Evolutionary conservation across 768 basidiomycete species (phyloP), one percentile per base, ranked within the genome.

Genomic region (Mycena sanguinolenta): DNA sequence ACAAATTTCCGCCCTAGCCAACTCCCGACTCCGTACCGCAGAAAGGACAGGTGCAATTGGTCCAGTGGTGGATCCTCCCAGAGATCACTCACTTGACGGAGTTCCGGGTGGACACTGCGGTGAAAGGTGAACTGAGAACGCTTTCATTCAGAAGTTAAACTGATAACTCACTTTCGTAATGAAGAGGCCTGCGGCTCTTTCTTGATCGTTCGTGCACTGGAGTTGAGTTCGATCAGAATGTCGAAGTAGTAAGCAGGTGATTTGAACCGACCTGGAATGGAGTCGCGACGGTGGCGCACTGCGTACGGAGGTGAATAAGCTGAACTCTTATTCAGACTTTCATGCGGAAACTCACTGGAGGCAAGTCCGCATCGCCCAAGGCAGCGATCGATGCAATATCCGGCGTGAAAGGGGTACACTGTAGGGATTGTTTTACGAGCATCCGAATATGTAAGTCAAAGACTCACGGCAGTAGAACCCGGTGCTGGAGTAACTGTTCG

Each of bases 301-400:
- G 55, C 55, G 55, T 57, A 57, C 55, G 32, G 55, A 57, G 34
- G 55, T 57, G 38, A 57, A 57, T 57, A 36, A 57, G 38, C 34
- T 57, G 55, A 36, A 36, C 55, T 36, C 34, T 23, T 57, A 57
- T 57, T 57, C 55, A 57, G 38, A 9, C 3, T 38, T 38, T 38
- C 38, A 38, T 38, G 38, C 55, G 34, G 55, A 57, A 38, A 57
- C 55, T 57, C 55, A 57, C 55, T 36, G 32, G 55, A 34, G 34
- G 55, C 34, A 57, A 57, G 55, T 57, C 55, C 55, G 34, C 55
- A 57, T 57, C 55, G 32, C 55, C 55, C 34, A 57, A 38, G 55
- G 55, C 55, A 57, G 55, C 55, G 55, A 57, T 57, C 34, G 55
- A 57, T 57, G 55, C 55, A 57, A 34, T 57, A 57, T 57, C 55